A percentile compares a stretch with the other conserved stretches of the same genome.
Evolutionary conservation across 805 yeast species (phyloP).

Genomic region (Nakazawaea holstii): DNA sequence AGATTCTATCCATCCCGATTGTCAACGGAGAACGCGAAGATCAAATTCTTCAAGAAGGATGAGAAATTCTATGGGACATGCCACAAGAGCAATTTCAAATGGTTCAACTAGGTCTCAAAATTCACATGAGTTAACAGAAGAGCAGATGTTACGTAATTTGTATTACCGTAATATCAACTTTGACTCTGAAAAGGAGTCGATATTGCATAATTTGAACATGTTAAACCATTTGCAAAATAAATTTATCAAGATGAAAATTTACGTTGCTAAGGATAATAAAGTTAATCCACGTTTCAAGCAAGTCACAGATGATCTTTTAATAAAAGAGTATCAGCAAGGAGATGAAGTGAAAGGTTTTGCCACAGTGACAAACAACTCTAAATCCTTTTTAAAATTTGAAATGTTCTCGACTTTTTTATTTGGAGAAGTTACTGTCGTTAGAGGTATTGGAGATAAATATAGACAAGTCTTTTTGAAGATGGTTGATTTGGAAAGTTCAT

Average conservation of each 20-base stretch:
- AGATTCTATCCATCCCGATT: not conserved
- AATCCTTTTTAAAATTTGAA: conserved; percentile 4
- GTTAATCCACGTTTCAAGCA: conserved; percentile 1
- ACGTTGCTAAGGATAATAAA: conserved; percentile 4
- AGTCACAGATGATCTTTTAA: conserved; percentile 3
- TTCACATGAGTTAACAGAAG: conserved; percentile 7
- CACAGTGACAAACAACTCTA: conserved; percentile 6
- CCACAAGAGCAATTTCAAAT: not conserved
- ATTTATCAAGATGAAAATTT: conserved; percentile 10
- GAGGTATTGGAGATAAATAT: conserved; percentile 8
- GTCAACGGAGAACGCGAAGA: not conserved
- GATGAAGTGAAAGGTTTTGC: conserved; percentile 12
- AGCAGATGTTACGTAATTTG: conserved; percentile 5
- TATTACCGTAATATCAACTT: conserved; percentile 7
- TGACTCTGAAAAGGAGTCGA: conserved; percentile 12
- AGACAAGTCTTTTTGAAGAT: conserved; percentile 12
- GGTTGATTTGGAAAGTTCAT: conserved; percentile 13
- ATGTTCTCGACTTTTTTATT: conserved; percentile 11
- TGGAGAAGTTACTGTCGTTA: conserved; percentile 11
- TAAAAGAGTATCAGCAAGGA: conserved; percentile 10
- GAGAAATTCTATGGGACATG: not conserved
- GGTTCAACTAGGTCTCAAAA: not conserved
- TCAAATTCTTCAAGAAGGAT: conserved; percentile 1
- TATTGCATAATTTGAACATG: conserved; percentile 11
- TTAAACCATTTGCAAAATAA: conserved; percentile 11